phyloP scores from a whole-genome alignment of 2,329 filamentous ascomycete genomes.

The Fusarium sp. region DNA sequence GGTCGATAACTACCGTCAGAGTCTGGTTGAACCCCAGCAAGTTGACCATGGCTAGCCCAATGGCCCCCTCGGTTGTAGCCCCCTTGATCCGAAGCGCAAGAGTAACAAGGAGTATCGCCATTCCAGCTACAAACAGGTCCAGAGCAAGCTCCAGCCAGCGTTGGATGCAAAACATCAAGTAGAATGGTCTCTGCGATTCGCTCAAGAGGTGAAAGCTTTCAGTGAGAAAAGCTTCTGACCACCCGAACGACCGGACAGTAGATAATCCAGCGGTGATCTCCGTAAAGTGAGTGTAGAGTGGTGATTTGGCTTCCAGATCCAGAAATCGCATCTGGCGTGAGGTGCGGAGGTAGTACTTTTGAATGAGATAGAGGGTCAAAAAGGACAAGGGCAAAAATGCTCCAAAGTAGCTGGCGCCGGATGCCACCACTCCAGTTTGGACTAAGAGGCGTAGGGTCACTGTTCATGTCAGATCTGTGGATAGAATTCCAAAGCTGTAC shows the following conservation, averaged over 20 bases:
- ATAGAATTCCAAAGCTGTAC: slow-evolving; percentile 13
- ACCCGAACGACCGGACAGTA: slow-evolving; percentile 67
- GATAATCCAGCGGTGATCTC: slow-evolving; percentile 64
- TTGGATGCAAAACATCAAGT: slow-evolving; percentile 65
- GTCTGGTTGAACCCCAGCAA: slow-evolving; percentile 50
- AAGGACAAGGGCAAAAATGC: slow-evolving; percentile 61
- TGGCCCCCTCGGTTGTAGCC: slow-evolving; percentile 48
- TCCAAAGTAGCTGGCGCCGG: slow-evolving; percentile 50
- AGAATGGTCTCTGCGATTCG: slow-evolving; percentile 64
- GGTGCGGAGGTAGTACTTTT: slow-evolving; percentile 67
- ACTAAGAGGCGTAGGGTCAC: slow-evolving; percentile 50
- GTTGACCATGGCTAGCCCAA: slow-evolving; percentile 52
- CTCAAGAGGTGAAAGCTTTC: slow-evolving; percentile 57
- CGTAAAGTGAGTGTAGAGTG: slow-evolving; percentile 66
- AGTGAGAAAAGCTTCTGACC: slow-evolving; percentile 56
- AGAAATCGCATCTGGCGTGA: slow-evolving; percentile 67
- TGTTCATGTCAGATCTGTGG: slow-evolving; percentile 18
- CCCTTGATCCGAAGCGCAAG: slow-evolving; percentile 56
- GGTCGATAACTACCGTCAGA: slow-evolving; percentile 51
- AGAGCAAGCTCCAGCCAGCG: slow-evolving; percentile 65
- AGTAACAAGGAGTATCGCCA: slow-evolving; percentile 63
- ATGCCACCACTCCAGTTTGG: slow-evolving; percentile 45
- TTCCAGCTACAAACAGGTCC: slow-evolving; percentile 63
- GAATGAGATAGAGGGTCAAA: slow-evolving; percentile 59
- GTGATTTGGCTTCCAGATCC: slow-evolving; percentile 66